Evolutionary conservation across 2,329 filamentous ascomycete genomes (phyloP), one percentile per base, ranked within the genome.

Genomic region (Tricladium varicosporioides): DNA sequence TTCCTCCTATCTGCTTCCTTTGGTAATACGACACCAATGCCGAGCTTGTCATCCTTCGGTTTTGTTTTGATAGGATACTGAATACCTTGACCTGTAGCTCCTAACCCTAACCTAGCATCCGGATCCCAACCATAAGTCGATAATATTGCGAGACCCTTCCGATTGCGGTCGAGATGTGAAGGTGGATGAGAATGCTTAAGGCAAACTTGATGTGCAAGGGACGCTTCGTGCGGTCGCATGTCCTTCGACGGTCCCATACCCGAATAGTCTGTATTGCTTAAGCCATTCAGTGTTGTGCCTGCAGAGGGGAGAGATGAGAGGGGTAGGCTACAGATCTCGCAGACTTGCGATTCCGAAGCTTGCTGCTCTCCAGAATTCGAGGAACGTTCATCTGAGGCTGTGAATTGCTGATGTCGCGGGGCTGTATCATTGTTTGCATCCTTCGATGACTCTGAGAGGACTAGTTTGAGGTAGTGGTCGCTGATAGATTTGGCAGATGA

Each of bases 101-200:
- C 92, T 0, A 97, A 78, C 0, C 92, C 92, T 14, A 75, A 72
- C 2, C 91, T 78, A 27, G 83, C 77, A 71, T 92, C 89, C 0
- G 88, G 87, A 64, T 92, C 86, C 84, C 88, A 92, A 27, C 89
- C 89, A 57, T 88, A 81, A 0, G 82, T 78, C 52, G 83, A 76
- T 32, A 92, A 78, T 27, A 88, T 82, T 5, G 80, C 75, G 5
- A 92, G 74, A 0, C 89, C 89, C 78, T 89, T 88, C 47, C 88
- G 80, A 4, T 78, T 81, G 33, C 89, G 80, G 70, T 91, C 86
- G 16, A 92, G 75, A 13, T 86, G 80, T 0, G 88, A 91, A 1
- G 89, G 89, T 5, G 87, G 87, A 57, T 89, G 84, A 0, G 86
- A 87, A 68, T 91, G 87, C 3, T 77, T 71, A 1, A 91, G 75